A percentile compares a stretch with the other conserved stretches of the same genome.
Conservation (phyloP, 495 filamentous ascomycete species). For the Talaromyces borbonicus region DNA sequence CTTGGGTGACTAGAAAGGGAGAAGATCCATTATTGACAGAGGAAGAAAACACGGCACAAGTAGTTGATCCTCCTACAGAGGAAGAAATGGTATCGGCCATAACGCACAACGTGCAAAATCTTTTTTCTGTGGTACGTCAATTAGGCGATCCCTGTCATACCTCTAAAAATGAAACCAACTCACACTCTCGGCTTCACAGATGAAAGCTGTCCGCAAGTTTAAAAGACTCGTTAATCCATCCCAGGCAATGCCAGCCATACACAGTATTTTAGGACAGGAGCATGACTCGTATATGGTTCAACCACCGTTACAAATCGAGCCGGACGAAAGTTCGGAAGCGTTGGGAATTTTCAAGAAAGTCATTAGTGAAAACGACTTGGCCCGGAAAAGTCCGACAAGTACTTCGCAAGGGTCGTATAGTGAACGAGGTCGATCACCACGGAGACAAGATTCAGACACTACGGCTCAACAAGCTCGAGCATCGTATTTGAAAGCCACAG, state of each 20-base stretch:
- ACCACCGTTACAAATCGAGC: slow-evolving; percentile 46
- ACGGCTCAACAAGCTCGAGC: slow-evolving; percentile 10
- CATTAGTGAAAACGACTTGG: slow-evolving; percentile 26
- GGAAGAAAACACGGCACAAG: slow-evolving; percentile 77
- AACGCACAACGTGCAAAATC: slow-evolving; percentile 71
- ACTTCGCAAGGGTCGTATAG: slow-evolving; percentile 7
- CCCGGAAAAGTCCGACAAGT: slow-evolving; percentile 8
- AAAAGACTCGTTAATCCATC: slow-evolving; percentile 48
- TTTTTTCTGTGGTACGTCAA: slow-evolving; percentile 69
- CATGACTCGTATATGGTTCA: slow-evolving; percentile 44
- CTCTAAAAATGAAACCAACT: background rate
- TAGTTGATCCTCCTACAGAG: slow-evolving; percentile 71
- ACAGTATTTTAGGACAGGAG: slow-evolving; percentile 47
- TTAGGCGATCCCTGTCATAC: too few relatives aligned
- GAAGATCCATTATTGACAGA: slow-evolving; percentile 68
- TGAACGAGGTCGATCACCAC: slow-evolving; percentile 11
- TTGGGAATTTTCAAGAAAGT: slow-evolving; percentile 26
- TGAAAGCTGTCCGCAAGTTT: slow-evolving; percentile 87
- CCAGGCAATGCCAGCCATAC: slow-evolving; percentile 37
- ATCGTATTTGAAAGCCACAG: background rate
- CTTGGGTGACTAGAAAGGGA: slow-evolving; percentile 84
- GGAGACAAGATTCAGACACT: slow-evolving; percentile 14
- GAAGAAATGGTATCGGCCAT: slow-evolving; percentile 87
- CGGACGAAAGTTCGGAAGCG: slow-evolving; percentile 29
- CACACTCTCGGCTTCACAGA: slow-evolving; percentile 36